Percentiles rank a stretch among this genome's conserved stretches.
Evolutionary conservation across 257 asterid genomes (phyloP).

Genomic region (Solanum chaucha): DNA sequence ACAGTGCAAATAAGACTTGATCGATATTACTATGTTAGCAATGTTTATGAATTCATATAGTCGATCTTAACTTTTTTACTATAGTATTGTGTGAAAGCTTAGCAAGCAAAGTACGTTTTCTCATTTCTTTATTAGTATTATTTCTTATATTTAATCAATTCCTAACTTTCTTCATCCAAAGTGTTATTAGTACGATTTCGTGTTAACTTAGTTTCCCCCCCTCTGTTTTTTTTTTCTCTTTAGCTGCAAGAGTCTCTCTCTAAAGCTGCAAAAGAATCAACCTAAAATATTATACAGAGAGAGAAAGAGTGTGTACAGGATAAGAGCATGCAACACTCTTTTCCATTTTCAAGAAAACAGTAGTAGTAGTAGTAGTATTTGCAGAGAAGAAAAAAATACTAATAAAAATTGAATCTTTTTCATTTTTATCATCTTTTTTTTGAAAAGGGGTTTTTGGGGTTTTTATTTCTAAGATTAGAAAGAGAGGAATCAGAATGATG

Average conservation of each 20-base stretch:
- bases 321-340: slow-evolving; percentile 39
- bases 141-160: not conserved
- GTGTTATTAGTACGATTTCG: slow-evolving; percentile 35
- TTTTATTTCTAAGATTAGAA: slow-evolving; percentile 1
- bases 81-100: not conserved
- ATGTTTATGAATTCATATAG: not conserved
- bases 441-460: not conserved
- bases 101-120: slow-evolving; percentile 25
- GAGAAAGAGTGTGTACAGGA: slow-evolving; percentile 22
- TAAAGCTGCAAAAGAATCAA: slow-evolving; percentile 49
- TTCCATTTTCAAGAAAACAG: slow-evolving; percentile 9
- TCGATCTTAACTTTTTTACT: not conserved
- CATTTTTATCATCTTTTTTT: not conserved
- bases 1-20: not conserved
- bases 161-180: not conserved
- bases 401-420: not conserved
- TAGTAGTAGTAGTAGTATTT: not conserved
- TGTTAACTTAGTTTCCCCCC: slow-evolving; percentile 28
- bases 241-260: slow-evolving; percentile 6
- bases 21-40: not conserved
- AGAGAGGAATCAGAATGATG: slow-evolving; percentile 25
- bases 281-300: slow-evolving; percentile 16
- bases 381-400: not conserved
- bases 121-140: not conserved
- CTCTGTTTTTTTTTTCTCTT: not conserved